Evolutionary conservation across 306 rosid species (phyloP), one percentile per base, ranked within the genome.

Genomic region (Vigna mungo): DNA sequence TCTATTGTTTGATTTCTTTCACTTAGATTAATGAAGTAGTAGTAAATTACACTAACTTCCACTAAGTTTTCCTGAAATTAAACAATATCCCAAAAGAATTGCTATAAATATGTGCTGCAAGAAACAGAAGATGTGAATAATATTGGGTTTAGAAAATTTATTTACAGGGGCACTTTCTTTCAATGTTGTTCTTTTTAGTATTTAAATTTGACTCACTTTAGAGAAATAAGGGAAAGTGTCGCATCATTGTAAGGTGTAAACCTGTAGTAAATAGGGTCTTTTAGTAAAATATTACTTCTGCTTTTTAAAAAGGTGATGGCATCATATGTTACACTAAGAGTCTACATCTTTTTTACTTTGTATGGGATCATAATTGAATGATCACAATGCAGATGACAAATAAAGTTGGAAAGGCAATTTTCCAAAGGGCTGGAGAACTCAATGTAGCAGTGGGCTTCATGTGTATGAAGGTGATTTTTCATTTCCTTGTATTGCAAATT

Each of bases 361-460:
- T 36, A 48, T 48, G 11, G 61, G 13, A 47, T 68, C 49, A 34
- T 34, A n/a, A 70, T 68, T 30, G n/a, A 70, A 30, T 74, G 36
- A 56, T 72, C 43, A 68, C 68, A 70, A 5, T 78, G 82, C 87
- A 94, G 98, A 91, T 94, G 98, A 91, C 97, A 70, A 94, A 94
- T 78, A 86, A 88, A 82, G 72, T 89, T 36, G 98, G 98, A 66
- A 94, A 84, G 72, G 86, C 91, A 48, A 58, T 94, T 59, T 91
- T 90, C 84, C 83, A 71, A 54, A 90, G 70, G 64, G 97, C 98
- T 3, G 97, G 97, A 79, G 96, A 94, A 80, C 97, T 94, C 60
- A 87, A 88, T 81, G 80, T 90, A 56, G 89, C 94, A 21, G 97
- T 91, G 73, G 89, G 96, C 71, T 90, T 94, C 85, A 81, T 94